phyloP scores from a whole-genome alignment of 2,329 filamentous ascomycete genomes.

The Calonectria ilicicola region DNA sequence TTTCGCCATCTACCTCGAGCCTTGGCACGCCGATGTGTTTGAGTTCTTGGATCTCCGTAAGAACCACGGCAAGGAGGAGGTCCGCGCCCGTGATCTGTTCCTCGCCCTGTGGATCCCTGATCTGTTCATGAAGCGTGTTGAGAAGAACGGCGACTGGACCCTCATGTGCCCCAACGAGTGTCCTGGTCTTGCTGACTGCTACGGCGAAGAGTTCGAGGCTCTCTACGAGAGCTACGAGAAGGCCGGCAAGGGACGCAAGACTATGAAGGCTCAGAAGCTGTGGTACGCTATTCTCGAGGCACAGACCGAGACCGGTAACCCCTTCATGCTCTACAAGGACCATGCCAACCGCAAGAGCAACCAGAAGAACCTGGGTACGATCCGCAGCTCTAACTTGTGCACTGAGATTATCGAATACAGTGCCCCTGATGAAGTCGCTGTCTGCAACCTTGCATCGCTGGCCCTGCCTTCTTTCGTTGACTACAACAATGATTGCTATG shows the following conservation, averaged over 20 bases:
- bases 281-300: slow-evolving; percentile 99
- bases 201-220: slow-evolving; percentile 96
- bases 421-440: slow-evolving; percentile 96
- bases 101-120: slow-evolving; percentile 98
- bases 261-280: slow-evolving; percentile 96
- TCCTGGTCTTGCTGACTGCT: slow-evolving; percentile 93
- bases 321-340: slow-evolving; percentile 99
- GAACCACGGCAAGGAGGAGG: slow-evolving; percentile 99
- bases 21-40: slow-evolving; percentile 98
- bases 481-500: slow-evolving; percentile 84
- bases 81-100: slow-evolving; percentile 96
- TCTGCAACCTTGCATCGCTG: slow-evolving; percentile 96
- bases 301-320: slow-evolving; percentile 98
- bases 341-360: slow-evolving; percentile 99
- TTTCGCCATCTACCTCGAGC: slow-evolving; percentile 98
- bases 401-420: slow-evolving; percentile 99
- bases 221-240: slow-evolving; percentile 94
- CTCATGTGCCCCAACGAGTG: slow-evolving; percentile 98
- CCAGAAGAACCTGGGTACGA: slow-evolving; percentile 99
- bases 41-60: slow-evolving; percentile 98
- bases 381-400: slow-evolving; percentile 98
- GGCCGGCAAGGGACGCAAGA: slow-evolving; percentile 88
- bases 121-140: slow-evolving; percentile 99
- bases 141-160: slow-evolving; percentile 97
- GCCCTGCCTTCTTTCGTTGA: slow-evolving; percentile 93